Percentiles rank a stretch among this genome's conserved stretches.
Evolutionary conservation across 257 asterid genomes (phyloP).

Genomic region (Rauvolfia tetraphylla): DNA sequence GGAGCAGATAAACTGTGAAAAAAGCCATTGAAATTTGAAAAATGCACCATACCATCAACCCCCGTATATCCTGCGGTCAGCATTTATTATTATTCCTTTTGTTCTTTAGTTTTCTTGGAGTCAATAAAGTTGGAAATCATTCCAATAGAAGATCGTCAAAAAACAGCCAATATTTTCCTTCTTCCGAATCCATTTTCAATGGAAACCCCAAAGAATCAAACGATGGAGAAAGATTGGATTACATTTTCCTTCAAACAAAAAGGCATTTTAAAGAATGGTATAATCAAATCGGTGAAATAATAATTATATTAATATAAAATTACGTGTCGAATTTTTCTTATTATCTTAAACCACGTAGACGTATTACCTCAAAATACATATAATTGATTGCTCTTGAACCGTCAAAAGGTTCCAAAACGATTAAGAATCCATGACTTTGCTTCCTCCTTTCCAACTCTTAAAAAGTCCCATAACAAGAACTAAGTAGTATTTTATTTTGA

Average conservation of each 20-base stretch:
- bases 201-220: background rate
- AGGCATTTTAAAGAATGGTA: no score
- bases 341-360: no score
- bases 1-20: no score
- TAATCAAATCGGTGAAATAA: no score
- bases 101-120: slow-evolving; percentile 1
- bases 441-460: background rate
- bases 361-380: background rate
- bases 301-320: no score
- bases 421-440: background rate
- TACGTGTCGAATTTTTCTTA: background rate
- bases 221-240: no score
- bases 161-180: background rate
- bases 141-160: background rate
- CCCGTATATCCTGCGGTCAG: background rate
- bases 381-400: background rate
- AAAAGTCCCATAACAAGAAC: slow-evolving; percentile 7
- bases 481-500: background rate
- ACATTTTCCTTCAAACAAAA: no score
- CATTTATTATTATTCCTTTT: background rate
- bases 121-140: slow-evolving; percentile 12
- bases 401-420: background rate
- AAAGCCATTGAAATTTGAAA: no score
- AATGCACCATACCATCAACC: background rate
- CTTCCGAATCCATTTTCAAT: background rate